Base-by-base conservation (phyloP, 176 grass and related monocot species). In the Oryza coarctata region DNA sequence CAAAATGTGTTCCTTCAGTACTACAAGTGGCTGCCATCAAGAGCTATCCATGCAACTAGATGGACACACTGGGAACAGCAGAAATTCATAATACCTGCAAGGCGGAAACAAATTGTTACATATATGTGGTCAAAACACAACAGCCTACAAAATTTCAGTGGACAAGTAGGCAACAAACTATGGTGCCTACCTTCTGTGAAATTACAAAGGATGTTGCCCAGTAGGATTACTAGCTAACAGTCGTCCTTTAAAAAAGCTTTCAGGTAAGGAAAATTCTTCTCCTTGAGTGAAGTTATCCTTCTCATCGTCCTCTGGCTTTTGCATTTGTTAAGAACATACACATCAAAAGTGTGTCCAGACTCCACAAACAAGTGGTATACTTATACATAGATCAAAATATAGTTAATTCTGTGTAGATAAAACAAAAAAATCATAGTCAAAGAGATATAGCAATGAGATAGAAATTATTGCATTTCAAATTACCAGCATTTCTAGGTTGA, bases 401-500 rank as follows among this genome's bases (percentile, higher is more conserved):
- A 27, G 33, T 43, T 0, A 17, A 10, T 9, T 60, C 12, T 3
- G 13, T 14, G 29, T 73, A 15, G 7, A 52, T 9, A 7, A 58
- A 74, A 63, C 20, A 18, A 14, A 36, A 72, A 22, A 69, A 31
- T 25, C 22, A 78, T 78, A 65, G 44, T 1, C 14, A 73, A 55
- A 64, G 12, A 31, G 36, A 36, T 3, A 75, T 5, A 65, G 4
- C 18, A 25, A 73, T 38, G 63, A 34, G 62, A 30, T 55, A 7
- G 6, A 35, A 55, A 55, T 31, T 32, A 44, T 63, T 12, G 27
- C 65, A 55, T 49, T 65, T 62, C 4, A 49, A 78, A 64, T 92
- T 80, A 98, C 96, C 96, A 99, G 82, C 91, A 93, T 90, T 83
- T 99, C 93, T 80, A 99, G 74, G 89, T 99, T 99, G 80, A 90